Evolutionary conservation across 2,329 filamentous ascomycete genomes (phyloP).

Genomic region (Beauveria sp.): DNA sequence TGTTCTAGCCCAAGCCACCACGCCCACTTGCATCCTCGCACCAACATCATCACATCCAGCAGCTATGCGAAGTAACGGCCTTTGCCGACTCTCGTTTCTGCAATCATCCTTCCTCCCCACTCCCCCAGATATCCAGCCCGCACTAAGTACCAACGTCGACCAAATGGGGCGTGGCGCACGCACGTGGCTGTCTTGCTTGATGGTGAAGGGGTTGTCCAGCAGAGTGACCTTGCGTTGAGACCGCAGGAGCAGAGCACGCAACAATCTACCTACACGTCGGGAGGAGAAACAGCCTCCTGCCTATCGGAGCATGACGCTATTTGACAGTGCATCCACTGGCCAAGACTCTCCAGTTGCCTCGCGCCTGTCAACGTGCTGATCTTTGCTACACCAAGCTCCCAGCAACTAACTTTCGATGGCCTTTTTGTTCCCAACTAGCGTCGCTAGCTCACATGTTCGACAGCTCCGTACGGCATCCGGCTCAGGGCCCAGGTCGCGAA

Average conservation of each 20-base stretch:
- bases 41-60: neutral
- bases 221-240: neutral
- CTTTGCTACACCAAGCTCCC: slow-evolving; percentile 1
- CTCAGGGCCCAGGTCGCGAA: neutral
- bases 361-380: slow-evolving; percentile 8
- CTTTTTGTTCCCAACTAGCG: neutral
- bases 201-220: slow-evolving; percentile 1
- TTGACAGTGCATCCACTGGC: neutral
- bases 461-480: neutral
- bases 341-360: neutral
- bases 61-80: neutral
- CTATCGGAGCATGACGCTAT: neutral
- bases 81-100: neutral
- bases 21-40: neutral
- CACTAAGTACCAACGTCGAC: neutral
- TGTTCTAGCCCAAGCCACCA: neutral
- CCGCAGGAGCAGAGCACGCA: neutral
- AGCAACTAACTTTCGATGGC: neutral
- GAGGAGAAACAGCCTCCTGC: neutral
- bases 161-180: slow-evolving; percentile 5
- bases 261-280: neutral
- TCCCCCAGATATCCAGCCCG: slow-evolving; percentile 4
- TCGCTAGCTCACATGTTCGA: neutral
- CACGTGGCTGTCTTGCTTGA: slow-evolving; percentile 4
- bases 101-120: neutral